phyloP scores from a whole-genome alignment of 2,329 filamentous ascomycete species.

The Tolypocladium ophioglossoides region DNA sequence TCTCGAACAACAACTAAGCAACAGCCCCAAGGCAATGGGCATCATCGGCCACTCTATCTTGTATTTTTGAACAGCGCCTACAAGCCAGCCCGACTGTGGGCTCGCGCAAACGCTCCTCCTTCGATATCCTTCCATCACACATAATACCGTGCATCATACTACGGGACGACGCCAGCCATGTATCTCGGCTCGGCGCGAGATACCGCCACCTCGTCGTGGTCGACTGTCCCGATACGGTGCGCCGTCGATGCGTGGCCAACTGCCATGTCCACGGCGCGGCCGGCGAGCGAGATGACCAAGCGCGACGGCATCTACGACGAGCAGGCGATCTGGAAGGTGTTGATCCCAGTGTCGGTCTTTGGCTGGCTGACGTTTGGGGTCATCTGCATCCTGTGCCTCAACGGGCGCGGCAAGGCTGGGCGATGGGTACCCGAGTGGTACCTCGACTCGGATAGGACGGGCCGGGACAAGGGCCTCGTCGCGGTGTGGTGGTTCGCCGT shows the following conservation, averaged over 20 bases:
- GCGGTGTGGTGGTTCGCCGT: conserved; percentile 18
- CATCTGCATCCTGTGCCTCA: conserved; percentile 20
- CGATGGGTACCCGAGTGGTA: conserved; percentile 24
- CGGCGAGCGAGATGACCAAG: not conserved
- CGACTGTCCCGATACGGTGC: too few relatives aligned
- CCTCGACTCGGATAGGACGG: conserved; percentile 13
- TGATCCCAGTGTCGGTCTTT: conserved; percentile 13
- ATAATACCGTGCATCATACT: not conserved
- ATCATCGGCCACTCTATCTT: not conserved
- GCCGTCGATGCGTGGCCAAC: too few relatives aligned
- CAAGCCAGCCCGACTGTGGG: not conserved
- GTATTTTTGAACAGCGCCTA: not conserved
- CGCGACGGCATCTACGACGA: not conserved
- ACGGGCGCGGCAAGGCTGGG: conserved; percentile 16
- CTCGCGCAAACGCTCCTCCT: not conserved
- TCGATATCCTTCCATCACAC: not conserved
- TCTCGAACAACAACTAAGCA: not conserved
- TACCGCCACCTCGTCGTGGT: too few relatives aligned
- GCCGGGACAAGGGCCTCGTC: conserved; percentile 11
- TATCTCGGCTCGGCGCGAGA: too few relatives aligned
- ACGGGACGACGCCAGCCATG: not conserved
- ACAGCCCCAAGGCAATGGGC: not conserved
- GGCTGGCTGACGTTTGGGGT: conserved; percentile 21
- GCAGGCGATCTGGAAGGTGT: conserved; percentile 7
- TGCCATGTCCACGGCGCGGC: not conserved